Conservation (phyloP, 2,329 filamentous ascomycete genomes). For the Bretziella fagacearum region DNA sequence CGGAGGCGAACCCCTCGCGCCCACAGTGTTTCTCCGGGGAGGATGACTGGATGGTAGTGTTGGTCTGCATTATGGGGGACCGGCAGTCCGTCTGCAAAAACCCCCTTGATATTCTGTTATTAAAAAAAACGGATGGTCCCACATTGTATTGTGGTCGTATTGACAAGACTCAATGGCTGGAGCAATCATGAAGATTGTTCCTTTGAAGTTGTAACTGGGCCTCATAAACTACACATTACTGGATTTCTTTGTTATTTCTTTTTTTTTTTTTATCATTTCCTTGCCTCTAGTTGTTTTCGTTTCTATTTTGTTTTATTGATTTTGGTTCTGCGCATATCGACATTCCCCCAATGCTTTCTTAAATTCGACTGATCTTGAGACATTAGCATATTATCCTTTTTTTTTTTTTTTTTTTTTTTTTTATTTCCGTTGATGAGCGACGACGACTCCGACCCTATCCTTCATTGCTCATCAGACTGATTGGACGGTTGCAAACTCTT, state of each 20-base stretch:
- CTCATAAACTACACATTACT: not conserved
- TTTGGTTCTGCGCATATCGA: not conserved
- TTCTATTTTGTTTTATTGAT: slow-evolving; percentile 3
- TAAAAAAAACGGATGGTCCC: not conserved
- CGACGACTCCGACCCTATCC: slow-evolving; percentile 13
- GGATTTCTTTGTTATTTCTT: slow-evolving; percentile 1
- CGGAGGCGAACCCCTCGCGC: not conserved
- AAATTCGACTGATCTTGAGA: not conserved
- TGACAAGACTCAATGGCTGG: not conserved
- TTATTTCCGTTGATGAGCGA: slow-evolving; percentile 12
- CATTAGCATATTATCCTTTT: too few species aligned
- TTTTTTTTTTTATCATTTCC: not conserved
- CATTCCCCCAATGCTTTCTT: not conserved
- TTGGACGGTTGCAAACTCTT: slow-evolving; percentile 11
- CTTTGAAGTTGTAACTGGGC: not conserved
- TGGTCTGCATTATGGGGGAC: not conserved
- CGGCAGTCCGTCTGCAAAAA: too few species aligned
- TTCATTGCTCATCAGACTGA: slow-evolving; percentile 11
- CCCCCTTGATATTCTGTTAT: not conserved
- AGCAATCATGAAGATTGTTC: not conserved
- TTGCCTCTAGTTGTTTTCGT: not conserved
- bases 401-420: slow-evolving; percentile 1
- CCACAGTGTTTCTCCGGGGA: too few species aligned
- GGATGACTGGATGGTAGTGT: too few species aligned
- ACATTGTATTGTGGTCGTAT: not conserved